phyloP scores from a whole-genome alignment of 257 asterid genomes.

The Rehmannia glutinosa region DNA sequence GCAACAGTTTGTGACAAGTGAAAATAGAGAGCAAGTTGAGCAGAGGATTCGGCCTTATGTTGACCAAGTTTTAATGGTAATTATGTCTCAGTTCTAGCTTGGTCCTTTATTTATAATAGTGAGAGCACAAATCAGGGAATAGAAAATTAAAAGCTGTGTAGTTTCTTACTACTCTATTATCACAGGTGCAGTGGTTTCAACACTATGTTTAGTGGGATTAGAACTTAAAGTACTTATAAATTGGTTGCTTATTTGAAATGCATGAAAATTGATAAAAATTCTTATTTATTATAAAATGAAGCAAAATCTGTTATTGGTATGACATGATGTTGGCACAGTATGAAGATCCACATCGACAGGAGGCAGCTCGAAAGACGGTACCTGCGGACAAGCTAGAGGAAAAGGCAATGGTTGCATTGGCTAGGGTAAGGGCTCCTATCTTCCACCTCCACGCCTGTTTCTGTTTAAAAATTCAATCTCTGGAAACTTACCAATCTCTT shows the following conservation, averaged over 20 bases:
- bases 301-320: conserved; percentile 11
- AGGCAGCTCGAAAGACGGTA: conserved; percentile 75
- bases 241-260: conserved; percentile 9
- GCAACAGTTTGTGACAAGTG: conserved; percentile 64
- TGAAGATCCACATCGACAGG: conserved; percentile 75
- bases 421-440: conserved; percentile 60
- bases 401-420: conserved; percentile 79
- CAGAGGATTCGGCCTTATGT: conserved; percentile 62
- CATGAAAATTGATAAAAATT: conserved; percentile 3
- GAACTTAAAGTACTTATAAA: neutral
- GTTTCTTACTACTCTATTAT: neutral
- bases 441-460: conserved; percentile 10
- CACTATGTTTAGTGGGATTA: neutral
- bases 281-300: conserved; percentile 1
- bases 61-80: conserved; percentile 72
- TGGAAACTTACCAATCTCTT: neutral
- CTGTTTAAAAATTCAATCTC: neutral
- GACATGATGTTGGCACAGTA: conserved; percentile 47
- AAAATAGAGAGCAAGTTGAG: conserved; percentile 57
- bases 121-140: neutral
- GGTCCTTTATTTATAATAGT: conserved; percentile 2
- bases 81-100: conserved; percentile 4
- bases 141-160: neutral
- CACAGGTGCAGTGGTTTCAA: neutral
- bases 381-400: conserved; percentile 89